Conservation (phyloP, 371 early-diverging fungal species). For the Haplosporangium sp. region DNA sequence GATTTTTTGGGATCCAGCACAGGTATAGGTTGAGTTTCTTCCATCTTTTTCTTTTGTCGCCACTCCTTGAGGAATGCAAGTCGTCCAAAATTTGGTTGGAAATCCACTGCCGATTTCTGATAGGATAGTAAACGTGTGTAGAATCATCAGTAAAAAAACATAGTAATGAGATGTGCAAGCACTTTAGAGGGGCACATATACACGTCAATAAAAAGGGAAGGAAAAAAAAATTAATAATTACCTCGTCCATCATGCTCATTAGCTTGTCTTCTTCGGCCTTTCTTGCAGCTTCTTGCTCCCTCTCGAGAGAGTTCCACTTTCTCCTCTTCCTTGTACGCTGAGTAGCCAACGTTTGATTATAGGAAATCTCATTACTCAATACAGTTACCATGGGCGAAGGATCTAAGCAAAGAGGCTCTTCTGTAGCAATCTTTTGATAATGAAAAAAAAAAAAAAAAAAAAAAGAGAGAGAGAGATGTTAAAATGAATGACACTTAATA, state of each 20-base stretch:
- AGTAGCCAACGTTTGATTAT: constrained; percentile 52
- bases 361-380: constrained; percentile 67
- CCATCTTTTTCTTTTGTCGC: constrained; percentile 64
- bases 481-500: not conserved
- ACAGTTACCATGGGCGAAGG: constrained; percentile 69
- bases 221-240: constrained; percentile 29
- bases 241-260: constrained; percentile 73
- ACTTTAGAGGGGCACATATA: too few species aligned
- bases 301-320: constrained; percentile 71
- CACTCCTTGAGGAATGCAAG: constrained; percentile 73
- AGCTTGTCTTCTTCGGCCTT: constrained; percentile 69
- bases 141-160: too few species aligned
- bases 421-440: constrained; percentile 62
- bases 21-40: constrained; percentile 61
- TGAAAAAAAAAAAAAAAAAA: not conserved
- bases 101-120: constrained; percentile 45
- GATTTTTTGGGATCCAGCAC: constrained; percentile 68
- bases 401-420: constrained; percentile 70
- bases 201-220: too few species aligned
- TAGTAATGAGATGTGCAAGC: too few species aligned
- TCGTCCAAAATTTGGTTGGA: constrained; percentile 64
- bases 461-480: not conserved
- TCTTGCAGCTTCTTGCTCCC: constrained; percentile 69
- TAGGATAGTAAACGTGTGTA: not conserved
- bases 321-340: constrained; percentile 62